phyloP scores from a whole-genome alignment of 352 stramenopile species.

The Pythium volutum region DNA sequence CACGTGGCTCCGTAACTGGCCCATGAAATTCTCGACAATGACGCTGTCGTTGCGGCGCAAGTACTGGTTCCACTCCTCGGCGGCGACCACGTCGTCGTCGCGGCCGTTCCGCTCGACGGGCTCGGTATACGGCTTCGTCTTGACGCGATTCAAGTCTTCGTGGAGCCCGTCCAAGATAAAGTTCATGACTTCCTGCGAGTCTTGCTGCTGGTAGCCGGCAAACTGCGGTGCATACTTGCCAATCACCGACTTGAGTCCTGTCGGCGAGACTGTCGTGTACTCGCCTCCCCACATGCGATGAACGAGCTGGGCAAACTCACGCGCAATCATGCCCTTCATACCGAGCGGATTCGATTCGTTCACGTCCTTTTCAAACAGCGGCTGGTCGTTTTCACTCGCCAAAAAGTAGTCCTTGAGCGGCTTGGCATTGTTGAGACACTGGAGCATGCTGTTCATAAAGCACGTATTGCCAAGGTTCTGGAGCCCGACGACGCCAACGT shows the following conservation, averaged over 20 bases:
- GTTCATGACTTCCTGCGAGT: slow-evolving; percentile 92
- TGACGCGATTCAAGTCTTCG: slow-evolving; percentile 90
- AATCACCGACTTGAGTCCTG: slow-evolving; percentile 80
- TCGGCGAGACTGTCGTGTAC: slow-evolving; percentile 78
- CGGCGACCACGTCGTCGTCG: slow-evolving; percentile 57
- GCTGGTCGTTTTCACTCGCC: slow-evolving; percentile 71
- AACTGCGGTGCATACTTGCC: slow-evolving; percentile 88
- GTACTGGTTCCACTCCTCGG: slow-evolving; percentile 84
- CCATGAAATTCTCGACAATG: slow-evolving; percentile 90
- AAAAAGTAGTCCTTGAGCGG: slow-evolving; percentile 91
- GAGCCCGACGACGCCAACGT: slow-evolving; percentile 68
- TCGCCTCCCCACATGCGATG: slow-evolving; percentile 93
- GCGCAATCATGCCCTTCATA: slow-evolving; percentile 91
- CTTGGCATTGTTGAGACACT: slow-evolving; percentile 91
- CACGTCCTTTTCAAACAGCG: slow-evolving; percentile 78
- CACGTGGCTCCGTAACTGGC: slow-evolving; percentile 84
- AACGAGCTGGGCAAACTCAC: slow-evolving; percentile 94
- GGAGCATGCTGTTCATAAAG: slow-evolving; percentile 80
- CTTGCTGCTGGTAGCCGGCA: slow-evolving; percentile 87
- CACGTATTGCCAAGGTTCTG: slow-evolving; percentile 80
- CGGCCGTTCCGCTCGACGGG: slow-evolving; percentile 72
- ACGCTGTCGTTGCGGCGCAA: slow-evolving; percentile 90
- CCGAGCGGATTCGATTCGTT: slow-evolving; percentile 95
- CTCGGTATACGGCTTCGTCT: slow-evolving; percentile 75
- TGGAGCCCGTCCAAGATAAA: slow-evolving; percentile 91